Conservation (phyloP, 768 basidiomycete genomes). For the Naganishia friedmannii region DNA sequence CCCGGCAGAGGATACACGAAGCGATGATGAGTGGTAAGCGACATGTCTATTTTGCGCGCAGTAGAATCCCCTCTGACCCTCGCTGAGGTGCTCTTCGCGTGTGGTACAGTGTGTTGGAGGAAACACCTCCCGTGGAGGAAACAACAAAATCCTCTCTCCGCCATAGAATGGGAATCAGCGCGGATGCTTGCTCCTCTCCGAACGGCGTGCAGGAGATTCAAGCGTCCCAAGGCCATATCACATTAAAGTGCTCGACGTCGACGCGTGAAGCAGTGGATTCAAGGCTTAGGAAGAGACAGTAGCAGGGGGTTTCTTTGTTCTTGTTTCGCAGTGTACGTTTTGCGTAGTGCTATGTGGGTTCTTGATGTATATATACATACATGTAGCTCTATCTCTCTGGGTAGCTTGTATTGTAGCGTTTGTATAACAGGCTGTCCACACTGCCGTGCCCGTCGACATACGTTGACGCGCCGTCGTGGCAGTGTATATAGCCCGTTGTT, state of each 20-base stretch:
- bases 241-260: not conserved
- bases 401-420: not conserved
- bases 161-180: not conserved
- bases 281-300: not conserved
- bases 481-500: too few species aligned
- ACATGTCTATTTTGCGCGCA: not conserved
- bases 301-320: not conserved
- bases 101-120: not conserved
- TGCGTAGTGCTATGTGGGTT: not conserved
- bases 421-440: not conserved
- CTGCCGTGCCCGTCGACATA: not conserved
- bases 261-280: not conserved
- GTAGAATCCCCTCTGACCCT: not conserved
- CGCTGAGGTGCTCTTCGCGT: not conserved
- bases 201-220: not conserved
- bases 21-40: conserved; percentile 58
- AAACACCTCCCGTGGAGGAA: not conserved
- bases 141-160: not conserved
- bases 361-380: not conserved
- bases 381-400: not conserved
- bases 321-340: not conserved
- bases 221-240: not conserved
- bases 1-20: conserved; percentile 77
- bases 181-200: not conserved
- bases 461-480: too few species aligned